Evolutionary conservation across 2,329 filamentous ascomycete genomes (phyloP), one percentile per base, ranked within the genome.

Genomic region (Myriosclerotinia duriaeana): DNA sequence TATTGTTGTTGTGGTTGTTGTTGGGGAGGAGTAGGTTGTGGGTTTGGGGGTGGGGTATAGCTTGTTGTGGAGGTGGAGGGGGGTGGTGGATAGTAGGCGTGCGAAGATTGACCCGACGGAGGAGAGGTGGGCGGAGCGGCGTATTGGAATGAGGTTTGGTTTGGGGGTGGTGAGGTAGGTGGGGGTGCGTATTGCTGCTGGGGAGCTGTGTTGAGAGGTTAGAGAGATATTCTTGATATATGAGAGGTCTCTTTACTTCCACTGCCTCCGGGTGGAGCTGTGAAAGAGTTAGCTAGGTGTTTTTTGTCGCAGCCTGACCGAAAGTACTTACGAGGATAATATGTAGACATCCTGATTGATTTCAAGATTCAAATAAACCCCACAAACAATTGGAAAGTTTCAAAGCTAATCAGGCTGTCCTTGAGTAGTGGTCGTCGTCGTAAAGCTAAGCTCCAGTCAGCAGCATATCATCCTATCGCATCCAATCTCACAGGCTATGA

Each of bases 241-340:
- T 42, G 34, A 50, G 38, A 66, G 20, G 20, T 58, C 1, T 34
- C 5, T 42, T 66, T 70, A 74, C 73, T 69, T 64, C 70, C 70
- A 65, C 71, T 72, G 26, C 70, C 71, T 40, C 70, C 71, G 40
- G 74, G 74, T 67, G 74, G 73, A 72, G 74, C 74, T 76, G 52
- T 58, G 34, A 26, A 22, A 62, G 53, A 65, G 58, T 74, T 69
- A 75, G 69, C 61, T 67, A 38, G 48, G 38, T n/a, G 36, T 58
- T 53, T 34, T 42, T n/a, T 36, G 54, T 36, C 52, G 54, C 63
- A 68, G 67, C 55, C 11, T 40, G 44, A 40, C 14, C 8, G 12
- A 8, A 42, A n/a, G 48, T 40, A 74, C 76, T 70, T 68, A 77
- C 76, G 76, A 72, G 76, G 76, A 72, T 76, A 77, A 56, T 75